Evolutionary conservation across 164 flowering plant species (phyloP).

Genomic region (Chloranthus sessilifolius): DNA sequence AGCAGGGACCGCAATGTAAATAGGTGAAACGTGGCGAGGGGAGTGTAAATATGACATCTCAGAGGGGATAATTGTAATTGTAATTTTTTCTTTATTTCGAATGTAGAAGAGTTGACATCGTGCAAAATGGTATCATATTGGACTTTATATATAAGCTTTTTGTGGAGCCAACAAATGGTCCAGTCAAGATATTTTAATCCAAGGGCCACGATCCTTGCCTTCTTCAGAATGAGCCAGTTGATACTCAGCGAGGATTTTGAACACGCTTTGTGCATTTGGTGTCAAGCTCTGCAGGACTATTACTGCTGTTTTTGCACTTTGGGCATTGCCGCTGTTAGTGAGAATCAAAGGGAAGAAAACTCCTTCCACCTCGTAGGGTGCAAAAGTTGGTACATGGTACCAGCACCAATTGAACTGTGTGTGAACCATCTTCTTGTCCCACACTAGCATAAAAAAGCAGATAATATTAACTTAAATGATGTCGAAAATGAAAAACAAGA

Average conservation of each 20-base stretch:
- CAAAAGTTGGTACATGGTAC: constrained; percentile 89
- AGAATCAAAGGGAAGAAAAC: constrained; percentile 76
- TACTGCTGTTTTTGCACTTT: constrained; percentile 80
- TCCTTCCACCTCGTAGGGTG: constrained; percentile 84
- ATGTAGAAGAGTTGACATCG: too few relatives aligned
- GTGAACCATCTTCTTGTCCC: constrained; percentile 99
- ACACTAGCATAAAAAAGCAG: constrained; percentile 54
- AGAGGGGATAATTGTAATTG: too few relatives aligned
- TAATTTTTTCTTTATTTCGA: too few relatives aligned
- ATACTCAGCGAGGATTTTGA: constrained; percentile 81
- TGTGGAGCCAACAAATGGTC: too few relatives aligned
- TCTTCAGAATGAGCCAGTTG: constrained; percentile 83
- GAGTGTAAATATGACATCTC: too few relatives aligned
- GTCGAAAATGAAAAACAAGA: too few relatives aligned
- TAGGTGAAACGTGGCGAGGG: too few relatives aligned
- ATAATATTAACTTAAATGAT: too few relatives aligned
- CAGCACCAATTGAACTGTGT: constrained; percentile 95
- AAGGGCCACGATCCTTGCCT: constrained; percentile 42
- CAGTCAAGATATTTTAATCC: too few relatives aligned
- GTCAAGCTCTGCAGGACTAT: constrained; percentile 95
- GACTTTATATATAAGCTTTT: too few relatives aligned
- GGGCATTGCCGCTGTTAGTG: constrained; percentile 54
- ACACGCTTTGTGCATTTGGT: constrained; percentile 94
- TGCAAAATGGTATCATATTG: too few relatives aligned
- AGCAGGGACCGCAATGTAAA: too few relatives aligned